Evolutionary conservation across 805 yeast genomes (phyloP), one percentile per base, ranked within the genome.

Genomic region (Zygosaccharomyces bailii): DNA sequence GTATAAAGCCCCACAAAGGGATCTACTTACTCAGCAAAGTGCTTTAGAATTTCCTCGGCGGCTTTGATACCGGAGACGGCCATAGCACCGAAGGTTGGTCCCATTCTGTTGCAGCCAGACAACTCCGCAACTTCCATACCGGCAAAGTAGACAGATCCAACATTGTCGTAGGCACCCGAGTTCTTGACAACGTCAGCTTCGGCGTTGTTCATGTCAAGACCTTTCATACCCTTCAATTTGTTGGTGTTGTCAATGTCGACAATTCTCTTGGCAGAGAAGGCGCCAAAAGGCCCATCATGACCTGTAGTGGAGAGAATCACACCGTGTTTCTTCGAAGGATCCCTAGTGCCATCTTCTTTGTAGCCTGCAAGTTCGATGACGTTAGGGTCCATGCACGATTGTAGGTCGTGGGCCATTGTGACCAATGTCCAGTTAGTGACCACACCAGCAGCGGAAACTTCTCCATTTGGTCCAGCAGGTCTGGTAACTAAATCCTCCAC

Each of bases 31-130:
- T 52, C 52, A 34, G 64, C 60, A 48, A 62, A 62, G 43, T 62
- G 67, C 42, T 51, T 56, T 55, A 62, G 51, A 49, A 62, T 62
- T 38, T 62, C 65, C 38, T 83, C 86, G 18, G 89, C 90, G 34
- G 90, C 89, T 67, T 82, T 82, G 54, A 83, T 82, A 56, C 91
- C 91, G 20, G 85, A 78, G 45, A 82, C 75, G 25, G 79, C 83
- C 90, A 84, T 84, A 37, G 89, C 89, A 48, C 88, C 89, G 54
- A 84, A 84, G 31, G 89, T 83, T 40, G 91, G 90, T 20, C 90
- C 90, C 89, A 84, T 84, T 68, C 91, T 77, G 74, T 82, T 81
- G 54, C 79, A 76, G 19, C 89, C 89, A 57, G 82, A 86, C 43
- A 83, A 77, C 61, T 84, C 89, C 25, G 86, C 80, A 52, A 82